Evolutionary conservation across 768 basidiomycete species (phyloP), one percentile per base, ranked within the genome.

Genomic region (Sporobolomyces pararoseus): DNA sequence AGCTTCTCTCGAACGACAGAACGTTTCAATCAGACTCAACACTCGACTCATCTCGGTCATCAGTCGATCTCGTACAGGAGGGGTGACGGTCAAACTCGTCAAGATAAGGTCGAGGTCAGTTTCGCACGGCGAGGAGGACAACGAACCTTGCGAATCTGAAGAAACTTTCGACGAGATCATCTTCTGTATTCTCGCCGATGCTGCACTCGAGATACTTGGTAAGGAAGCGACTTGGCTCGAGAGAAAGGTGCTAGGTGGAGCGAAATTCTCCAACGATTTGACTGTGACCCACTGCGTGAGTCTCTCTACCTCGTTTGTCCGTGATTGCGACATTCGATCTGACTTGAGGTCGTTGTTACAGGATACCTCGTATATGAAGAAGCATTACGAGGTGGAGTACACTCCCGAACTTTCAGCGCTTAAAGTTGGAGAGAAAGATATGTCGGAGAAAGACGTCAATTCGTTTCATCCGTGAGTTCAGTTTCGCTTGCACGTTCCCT

Each of bases 161-260:
- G 81, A 82, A 69, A 72, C 75, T 47, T 82, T 76, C 63, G 80
- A 81, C 74, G 81, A 82, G 74, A 77, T 82, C 44, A 79, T 82
- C 3, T 74, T 82, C 1, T 80, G 79, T 72, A 75, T 77, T 7
- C 54, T 80, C 34, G 80, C 80, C 9, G 80, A 81, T 69, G 81
- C 81, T 7, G 78, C 80, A 19, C 77, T 80, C 71, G 59, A 77
- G 3, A 58, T 81, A 12, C 71, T 82, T 51, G 80, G 80, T 31
- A 77, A 78, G 61, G 63, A 75, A 42, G 80, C 79, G n/a, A 68
- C 76, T 4, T 73, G 70, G 67, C 67, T 78, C 42, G 81, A 82
- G 75, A 78, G 77, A 69, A 64, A 65, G 49, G 76, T 82, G 10
- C 71, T 82, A 21, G 55, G 55, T 2, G 55, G 16, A 5, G 78